Evolutionary conservation across 169 alveolate species (phyloP).

Genomic region (Cryptosporidium tyzzeri): DNA sequence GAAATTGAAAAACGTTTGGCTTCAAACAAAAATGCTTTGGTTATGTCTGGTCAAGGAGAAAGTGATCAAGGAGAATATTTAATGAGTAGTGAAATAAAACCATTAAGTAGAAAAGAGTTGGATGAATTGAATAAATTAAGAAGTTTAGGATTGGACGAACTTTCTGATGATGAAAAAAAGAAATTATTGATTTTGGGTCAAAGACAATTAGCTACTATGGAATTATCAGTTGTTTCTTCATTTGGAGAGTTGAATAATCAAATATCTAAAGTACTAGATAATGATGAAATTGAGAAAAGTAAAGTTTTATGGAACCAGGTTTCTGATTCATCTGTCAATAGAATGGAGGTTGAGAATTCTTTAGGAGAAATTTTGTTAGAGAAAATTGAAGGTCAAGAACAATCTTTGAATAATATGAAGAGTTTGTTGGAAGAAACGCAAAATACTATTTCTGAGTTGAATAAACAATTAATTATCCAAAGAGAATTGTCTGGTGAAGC

Average conservation of each 20-base stretch:
- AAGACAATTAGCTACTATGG: constrained; percentile 72
- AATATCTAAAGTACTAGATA: constrained; percentile 29
- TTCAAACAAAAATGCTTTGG: constrained; percentile 16
- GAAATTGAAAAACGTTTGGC: constrained; percentile 28
- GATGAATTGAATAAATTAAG: constrained; percentile 48
- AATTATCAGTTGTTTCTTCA: constrained; percentile 42
- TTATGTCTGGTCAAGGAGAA: not conserved
- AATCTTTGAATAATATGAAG: constrained; percentile 53
- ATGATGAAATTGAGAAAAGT: constrained; percentile 45
- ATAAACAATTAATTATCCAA: constrained; percentile 49
- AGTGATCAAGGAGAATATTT: constrained; percentile 22
- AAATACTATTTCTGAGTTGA: constrained; percentile 52
- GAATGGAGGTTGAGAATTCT: constrained; percentile 70
- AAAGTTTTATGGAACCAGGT: constrained; percentile 24
- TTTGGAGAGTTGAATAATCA: constrained; percentile 36
- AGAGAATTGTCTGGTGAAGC: constrained; percentile 60
- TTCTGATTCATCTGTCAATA: constrained; percentile 46
- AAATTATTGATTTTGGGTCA: constrained; percentile 49
- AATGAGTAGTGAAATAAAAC: constrained; percentile 38
- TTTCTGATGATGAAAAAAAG: constrained; percentile 52
- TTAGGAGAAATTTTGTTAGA: constrained; percentile 38
- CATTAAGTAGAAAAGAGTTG: constrained; percentile 25
- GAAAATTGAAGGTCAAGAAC: constrained; percentile 68
- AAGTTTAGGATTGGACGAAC: constrained; percentile 57
- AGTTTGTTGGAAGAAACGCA: constrained; percentile 59